Conservation (phyloP, 257 asterid genomes). For the Schizonepeta tenuifolia region DNA sequence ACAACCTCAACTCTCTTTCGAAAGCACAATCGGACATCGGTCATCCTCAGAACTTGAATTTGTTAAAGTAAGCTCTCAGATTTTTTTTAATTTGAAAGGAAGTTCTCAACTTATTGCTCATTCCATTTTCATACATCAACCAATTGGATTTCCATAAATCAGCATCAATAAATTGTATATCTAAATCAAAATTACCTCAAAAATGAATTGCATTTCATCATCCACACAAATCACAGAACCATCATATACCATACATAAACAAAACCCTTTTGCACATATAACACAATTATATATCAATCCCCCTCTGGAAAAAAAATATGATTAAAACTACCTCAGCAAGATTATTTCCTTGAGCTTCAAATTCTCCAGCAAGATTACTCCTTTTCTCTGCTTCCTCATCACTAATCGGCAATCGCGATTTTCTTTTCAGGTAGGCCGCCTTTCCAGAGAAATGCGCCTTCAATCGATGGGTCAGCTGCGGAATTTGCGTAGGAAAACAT, state of each 20-base stretch:
- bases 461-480: conserved; percentile 11
- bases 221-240: conserved; percentile 5
- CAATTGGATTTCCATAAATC: background rate
- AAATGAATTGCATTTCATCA: conserved; percentile 8
- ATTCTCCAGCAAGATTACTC: conserved; percentile 49
- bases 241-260: background rate
- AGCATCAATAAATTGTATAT: background rate
- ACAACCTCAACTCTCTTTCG: background rate
- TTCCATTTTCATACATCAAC: conserved; percentile 18
- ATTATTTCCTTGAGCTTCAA: conserved; percentile 71
- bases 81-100: too few relatives aligned
- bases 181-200: background rate
- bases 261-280: background rate
- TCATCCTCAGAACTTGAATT: conserved; percentile 9
- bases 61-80: background rate
- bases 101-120: background rate
- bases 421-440: conserved; percentile 25
- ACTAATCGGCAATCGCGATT: conserved; percentile 21
- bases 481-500: conserved; percentile 27
- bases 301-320: background rate
- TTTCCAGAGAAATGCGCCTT: conserved; percentile 20
- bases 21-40: background rate
- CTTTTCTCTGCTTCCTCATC: conserved; percentile 42
- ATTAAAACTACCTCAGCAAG: conserved; percentile 71
- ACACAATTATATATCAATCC: background rate